Evolutionary conservation across 345 rosid species (phyloP), one percentile per base, ranked within the genome.

Genomic region (Cardamine occulta): DNA sequence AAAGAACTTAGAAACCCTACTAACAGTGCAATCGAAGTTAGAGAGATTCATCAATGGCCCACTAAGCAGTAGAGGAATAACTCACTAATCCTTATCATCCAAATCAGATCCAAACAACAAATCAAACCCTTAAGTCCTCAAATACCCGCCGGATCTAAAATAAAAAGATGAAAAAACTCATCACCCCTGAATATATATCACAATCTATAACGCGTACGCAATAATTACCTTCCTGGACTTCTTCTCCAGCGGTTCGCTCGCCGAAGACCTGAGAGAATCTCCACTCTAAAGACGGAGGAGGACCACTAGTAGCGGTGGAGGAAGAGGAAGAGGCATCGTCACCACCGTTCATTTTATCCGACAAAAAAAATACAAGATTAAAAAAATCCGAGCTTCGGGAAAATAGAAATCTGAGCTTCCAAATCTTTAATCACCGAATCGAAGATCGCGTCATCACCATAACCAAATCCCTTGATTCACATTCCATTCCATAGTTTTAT

Each of bases 171-270:
- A 29, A 5, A 31, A 48, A 62, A 49, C 55, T 32, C 56, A 51
- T 42, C 39, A 47, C 18, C 23, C 62, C 26, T 23, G 14, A 12
- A 19, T 32, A 45, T 18, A 55, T 42, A 12, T 24, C 4, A n/a
- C 70, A 68, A 47, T 42, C 62, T 56, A 56, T 7, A 2, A 48
- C 26, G 32, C 34, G 35, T 24, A 53, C 12, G 47, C 42, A 28
- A 72, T 28, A n/a, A 67, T 66, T 76, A 88, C 90, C 93, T 86
- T 91, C 95, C 66, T 91, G 95, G 11, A 88, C 93, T 88, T 91
- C 97, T 75, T 91, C 97, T 52, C 95, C 93, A 63, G 91, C 97
- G 48, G 93, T 83, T 49, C 97, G 88, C 42, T 91, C 97, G 19
- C 97, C 96, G 85, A 91, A 91, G 74, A 91, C 75, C n/a, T n/a